These are phyloP conservation scores for Calvatia gigantea DNA, from an alignment of 768 basidiomycete species.

Conservation along the genomic window DNA sequence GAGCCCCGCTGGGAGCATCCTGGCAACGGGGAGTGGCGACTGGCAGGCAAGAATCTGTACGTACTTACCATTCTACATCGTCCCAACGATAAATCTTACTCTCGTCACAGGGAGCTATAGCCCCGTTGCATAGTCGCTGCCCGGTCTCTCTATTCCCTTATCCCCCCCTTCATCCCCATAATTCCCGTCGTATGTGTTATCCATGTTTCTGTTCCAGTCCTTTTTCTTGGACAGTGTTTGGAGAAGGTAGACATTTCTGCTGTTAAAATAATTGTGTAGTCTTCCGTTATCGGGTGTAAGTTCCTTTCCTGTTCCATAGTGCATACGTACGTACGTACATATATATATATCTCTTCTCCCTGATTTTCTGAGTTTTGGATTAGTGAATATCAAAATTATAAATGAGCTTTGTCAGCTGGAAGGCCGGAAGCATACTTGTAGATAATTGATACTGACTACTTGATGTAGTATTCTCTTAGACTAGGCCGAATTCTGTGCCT, in stretches of 20 bases:
- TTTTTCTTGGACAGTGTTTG: background rate
- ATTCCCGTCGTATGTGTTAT: background rate
- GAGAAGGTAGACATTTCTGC: background rate
- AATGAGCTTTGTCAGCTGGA: too few relatives aligned
- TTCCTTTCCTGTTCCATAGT: background rate
- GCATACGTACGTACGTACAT: background rate
- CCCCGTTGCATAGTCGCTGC: background rate
- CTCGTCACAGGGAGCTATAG: slow-evolving; percentile 12
- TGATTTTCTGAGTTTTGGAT: background rate
- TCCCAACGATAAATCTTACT: background rate
- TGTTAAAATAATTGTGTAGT: background rate
- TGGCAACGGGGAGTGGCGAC: slow-evolving; percentile 32
- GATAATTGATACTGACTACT: too few relatives aligned
- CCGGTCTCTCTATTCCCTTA: background rate
- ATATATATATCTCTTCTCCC: background rate
- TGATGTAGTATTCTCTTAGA: too few relatives aligned
- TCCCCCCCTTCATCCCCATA: background rate
- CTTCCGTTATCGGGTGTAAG: background rate
- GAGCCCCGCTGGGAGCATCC: slow-evolving; percentile 28
- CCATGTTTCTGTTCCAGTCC: background rate
- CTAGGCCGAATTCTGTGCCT: too few relatives aligned
- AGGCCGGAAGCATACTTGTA: too few relatives aligned
- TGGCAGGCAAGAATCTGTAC: slow-evolving; percentile 32
- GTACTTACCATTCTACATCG: slow-evolving; percentile 2
- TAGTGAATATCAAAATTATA: background rate